Evolutionary conservation across 2,329 filamentous ascomycete species (phyloP).

Genomic region (Calonectria hawksworthii): DNA sequence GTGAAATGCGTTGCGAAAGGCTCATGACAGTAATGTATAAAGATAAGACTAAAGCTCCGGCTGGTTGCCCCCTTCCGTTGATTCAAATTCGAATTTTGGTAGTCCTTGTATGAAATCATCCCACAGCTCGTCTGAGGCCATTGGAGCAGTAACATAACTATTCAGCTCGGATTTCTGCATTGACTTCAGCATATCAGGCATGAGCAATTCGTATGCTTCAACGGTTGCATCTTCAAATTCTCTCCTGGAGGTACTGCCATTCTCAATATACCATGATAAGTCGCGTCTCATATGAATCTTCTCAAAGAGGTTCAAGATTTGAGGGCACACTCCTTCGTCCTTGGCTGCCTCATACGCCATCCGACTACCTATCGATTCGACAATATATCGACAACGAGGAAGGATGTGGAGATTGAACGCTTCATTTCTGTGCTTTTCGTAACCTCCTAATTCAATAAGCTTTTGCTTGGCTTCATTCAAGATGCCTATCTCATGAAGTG

Average conservation of each 20-base stretch:
- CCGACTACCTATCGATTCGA: constrained; percentile 1
- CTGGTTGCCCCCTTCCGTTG: not conserved
- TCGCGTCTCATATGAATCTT: not conserved
- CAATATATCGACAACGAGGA: not conserved
- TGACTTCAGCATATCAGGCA: not conserved
- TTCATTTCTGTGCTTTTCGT: not conserved
- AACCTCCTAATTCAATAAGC: not conserved
- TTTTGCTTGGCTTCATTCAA: no score
- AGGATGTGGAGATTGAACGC: not conserved
- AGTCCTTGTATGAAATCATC: not conserved
- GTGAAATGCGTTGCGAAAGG: no score
- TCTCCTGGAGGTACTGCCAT: not conserved
- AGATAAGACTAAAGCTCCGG: not conserved
- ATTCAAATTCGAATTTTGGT: not conserved
- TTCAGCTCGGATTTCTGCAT: not conserved
- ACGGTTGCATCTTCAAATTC: not conserved
- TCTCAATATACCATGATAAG: not conserved
- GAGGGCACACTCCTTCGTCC: not conserved
- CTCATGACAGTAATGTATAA: no score
- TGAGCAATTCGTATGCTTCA: not conserved
- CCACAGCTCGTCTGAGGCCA: not conserved
- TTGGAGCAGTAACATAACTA: not conserved
- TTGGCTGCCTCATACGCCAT: constrained; percentile 24
- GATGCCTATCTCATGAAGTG: not conserved
- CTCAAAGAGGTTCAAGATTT: not conserved